Evolutionary conservation across 1,139 yeast genomes (phyloP).

Genomic region (Nakaseomyces glabratus): DNA sequence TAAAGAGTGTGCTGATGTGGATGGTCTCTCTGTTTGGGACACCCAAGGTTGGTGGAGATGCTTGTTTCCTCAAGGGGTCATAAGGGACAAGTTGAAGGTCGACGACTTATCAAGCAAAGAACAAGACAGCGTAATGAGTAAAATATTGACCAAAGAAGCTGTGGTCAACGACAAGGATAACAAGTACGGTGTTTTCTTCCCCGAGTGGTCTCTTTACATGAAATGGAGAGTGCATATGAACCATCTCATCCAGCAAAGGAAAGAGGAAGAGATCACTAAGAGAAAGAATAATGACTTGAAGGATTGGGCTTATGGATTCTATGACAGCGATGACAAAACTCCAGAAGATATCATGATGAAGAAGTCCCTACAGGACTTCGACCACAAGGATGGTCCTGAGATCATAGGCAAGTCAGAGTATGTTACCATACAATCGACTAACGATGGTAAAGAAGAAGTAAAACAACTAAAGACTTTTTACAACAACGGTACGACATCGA

Average conservation of each 20-base stretch:
- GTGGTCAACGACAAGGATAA: conserved; percentile 34
- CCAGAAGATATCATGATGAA: conserved; percentile 29
- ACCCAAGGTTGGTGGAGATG: conserved; percentile 79
- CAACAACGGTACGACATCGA: conserved; percentile 55
- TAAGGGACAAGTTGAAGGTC: conserved; percentile 28
- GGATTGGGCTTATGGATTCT: conserved; percentile 6
- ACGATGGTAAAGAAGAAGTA: conserved; percentile 48
- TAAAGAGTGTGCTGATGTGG: conserved; percentile 49
- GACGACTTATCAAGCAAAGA: conserved; percentile 12
- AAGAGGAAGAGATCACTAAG: conserved; percentile 19
- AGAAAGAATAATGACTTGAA: conserved; percentile 11
- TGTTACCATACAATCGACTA: conserved; percentile 40
- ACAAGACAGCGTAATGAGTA: background rate
- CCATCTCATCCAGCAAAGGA: conserved; percentile 31
- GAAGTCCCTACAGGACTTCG: conserved; percentile 8
- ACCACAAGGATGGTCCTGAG: conserved; percentile 20
- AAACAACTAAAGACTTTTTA: conserved; percentile 47
- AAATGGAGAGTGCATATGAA: conserved; percentile 53
- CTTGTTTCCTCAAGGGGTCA: conserved; percentile 54
- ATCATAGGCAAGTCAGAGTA: conserved; percentile 46
- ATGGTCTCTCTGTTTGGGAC: conserved; percentile 76
- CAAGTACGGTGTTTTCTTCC: conserved; percentile 43
- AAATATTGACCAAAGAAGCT: conserved; percentile 45
- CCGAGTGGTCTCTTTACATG: conserved; percentile 54
- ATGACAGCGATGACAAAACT: conserved; percentile 19